Conservation (phyloP, 164 flowering plant genomes). For the Vitis vinifera region ASM3070453v1 NC_081810.1:23950501-23951000, state of each 20-base stretch:
- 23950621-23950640: not conserved
- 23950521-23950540: slow-evolving; percentile 19
- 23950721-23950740: no score
- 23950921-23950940: not conserved
- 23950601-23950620: no score
- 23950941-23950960: not conserved
- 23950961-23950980: not conserved
- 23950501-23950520: slow-evolving; percentile 78
- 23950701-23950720: no score
- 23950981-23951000: not conserved
- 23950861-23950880: not conserved
- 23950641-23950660: not conserved
- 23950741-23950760: no score
- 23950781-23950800: no score
- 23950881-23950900: not conserved
- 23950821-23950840: no score
- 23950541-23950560: not conserved
- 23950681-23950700: no score
- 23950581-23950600: not conserved
- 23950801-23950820: no score
- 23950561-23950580: not conserved
- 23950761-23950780: no score
- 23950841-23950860: no score
- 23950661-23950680: no score
- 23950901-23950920: not conserved